Evolutionary conservation across 164 flowering plant species (phyloP), one percentile per base, ranked within the genome.

Genomic region (Stephania japonica): DNA sequence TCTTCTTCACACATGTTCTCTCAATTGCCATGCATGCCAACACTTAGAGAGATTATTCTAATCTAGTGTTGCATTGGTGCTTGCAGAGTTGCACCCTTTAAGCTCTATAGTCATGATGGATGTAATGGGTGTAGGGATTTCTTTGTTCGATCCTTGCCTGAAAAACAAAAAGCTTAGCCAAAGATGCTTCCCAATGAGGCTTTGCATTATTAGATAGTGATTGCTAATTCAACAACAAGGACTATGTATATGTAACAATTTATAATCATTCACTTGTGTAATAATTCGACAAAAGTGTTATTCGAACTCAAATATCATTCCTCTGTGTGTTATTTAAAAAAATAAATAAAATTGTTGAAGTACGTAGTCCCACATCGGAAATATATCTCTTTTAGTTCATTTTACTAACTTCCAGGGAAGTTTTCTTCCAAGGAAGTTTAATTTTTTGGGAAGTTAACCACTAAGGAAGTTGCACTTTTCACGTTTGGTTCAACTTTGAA

Each of bases 171-270:
- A 49, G 72, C 63, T 25, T 25, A 50, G 43, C 16, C 70, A 68
- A 25, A 68, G 70, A 68, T 68, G 70, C 56, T 68, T 68, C 53
- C 56, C 56, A 44, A 71, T 50, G 66, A 71, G 24, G 61, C n/a
- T 72, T 62, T 26, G 41, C 26, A 72, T 64, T 44, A 44, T 72
- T 72, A 65, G 69, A 26, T 72, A 43, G 13, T 72, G 69, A 72
- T 72, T 72, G 62, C 61, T 43, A 61, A 24, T 9, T 27, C 41
- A 64, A 43, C 14, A 64, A 65, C 42, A 8, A 44, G 14, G 18
- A 64, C 65, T n/a, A 1, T 6, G 38, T 32, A 32, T 32, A 32
- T 32, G 38, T 32, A 32, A 32, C 38, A 16, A 7, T 21, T 65
- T 7, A 24, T 65, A 23, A 10, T 65, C 14, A 38, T 68, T 23